phyloP scores from a whole-genome alignment of 768 basidiomycete genomes.

The Boletellus emodensis region DNA sequence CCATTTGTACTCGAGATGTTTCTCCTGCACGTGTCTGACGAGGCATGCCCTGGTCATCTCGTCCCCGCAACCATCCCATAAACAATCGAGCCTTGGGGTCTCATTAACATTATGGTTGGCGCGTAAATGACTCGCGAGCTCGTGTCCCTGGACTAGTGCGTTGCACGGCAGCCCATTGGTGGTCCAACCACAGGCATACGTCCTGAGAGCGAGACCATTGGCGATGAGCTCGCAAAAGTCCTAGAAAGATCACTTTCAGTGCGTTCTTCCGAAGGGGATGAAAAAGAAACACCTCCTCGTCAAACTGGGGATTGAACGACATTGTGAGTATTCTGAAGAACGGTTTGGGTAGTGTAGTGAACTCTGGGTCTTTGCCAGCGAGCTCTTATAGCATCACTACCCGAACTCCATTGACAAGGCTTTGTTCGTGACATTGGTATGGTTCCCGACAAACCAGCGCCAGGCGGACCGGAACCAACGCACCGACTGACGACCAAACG shows the following conservation, averaged over 20 bases:
- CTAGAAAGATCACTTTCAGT: constrained; percentile 7
- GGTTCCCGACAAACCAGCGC: constrained; percentile 14
- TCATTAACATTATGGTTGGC: constrained; percentile 5
- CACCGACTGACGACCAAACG: neutral
- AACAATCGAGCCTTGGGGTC: constrained; percentile 4
- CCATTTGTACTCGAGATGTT: constrained; percentile 21
- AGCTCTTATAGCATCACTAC: constrained; percentile 10
- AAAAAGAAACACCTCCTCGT: constrained; percentile 10
- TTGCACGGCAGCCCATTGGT: constrained; percentile 11
- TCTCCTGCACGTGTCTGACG: constrained; percentile 23
- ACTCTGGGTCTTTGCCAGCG: neutral
- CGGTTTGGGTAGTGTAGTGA: neutral
- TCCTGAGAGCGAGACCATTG: neutral
- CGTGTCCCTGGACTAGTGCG: constrained; percentile 8
- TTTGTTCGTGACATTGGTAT: constrained; percentile 13
- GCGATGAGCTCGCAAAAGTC: constrained; percentile 9
- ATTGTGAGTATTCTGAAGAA: neutral
- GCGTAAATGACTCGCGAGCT: constrained; percentile 17
- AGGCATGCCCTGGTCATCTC: constrained; percentile 11
- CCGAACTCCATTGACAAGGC: neutral
- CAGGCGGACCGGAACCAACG: constrained; percentile 5
- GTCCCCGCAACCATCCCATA: constrained; percentile 19
- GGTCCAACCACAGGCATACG: constrained; percentile 10
- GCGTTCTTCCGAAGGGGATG: neutral
- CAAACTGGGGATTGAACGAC: constrained; percentile 9